A percentile compares a stretch with the other conserved stretches of the same genome.
Conservation (phyloP, 2,329 filamentous ascomycete genomes). For the Xylaria hypoxylon region DNA sequence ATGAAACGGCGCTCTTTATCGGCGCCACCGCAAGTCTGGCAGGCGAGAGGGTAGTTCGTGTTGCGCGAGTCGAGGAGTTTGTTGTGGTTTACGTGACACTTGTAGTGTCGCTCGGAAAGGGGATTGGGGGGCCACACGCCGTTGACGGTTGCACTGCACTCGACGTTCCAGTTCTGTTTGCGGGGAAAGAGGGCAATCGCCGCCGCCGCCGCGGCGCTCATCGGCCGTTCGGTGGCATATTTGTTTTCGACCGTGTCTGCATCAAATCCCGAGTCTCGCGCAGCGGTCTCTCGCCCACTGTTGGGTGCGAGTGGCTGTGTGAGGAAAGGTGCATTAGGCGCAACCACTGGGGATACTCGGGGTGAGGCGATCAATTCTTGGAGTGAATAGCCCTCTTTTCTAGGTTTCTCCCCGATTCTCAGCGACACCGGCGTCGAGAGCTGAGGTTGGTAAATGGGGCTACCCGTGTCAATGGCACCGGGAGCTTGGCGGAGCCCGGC, state of each 20-base stretch:
- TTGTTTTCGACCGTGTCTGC: neutral
- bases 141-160: constrained; percentile 33
- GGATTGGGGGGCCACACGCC: constrained; percentile 53
- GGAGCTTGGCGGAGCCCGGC: constrained; percentile 1
- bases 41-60: constrained; percentile 62
- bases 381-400: neutral
- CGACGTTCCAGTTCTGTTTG: constrained; percentile 5
- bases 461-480: neutral
- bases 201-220: constrained; percentile 27
- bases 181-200: constrained; percentile 45
- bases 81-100: constrained; percentile 62
- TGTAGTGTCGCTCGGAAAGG: constrained; percentile 55
- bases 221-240: neutral
- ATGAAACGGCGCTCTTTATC: constrained; percentile 60
- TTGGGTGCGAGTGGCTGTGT: constrained; percentile 21
- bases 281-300: constrained; percentile 39
- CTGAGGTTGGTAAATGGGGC: constrained; percentile 9
- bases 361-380: constrained; percentile 17
- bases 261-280: constrained; percentile 16
- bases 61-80: constrained; percentile 63
- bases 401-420: neutral
- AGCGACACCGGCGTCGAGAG: constrained; percentile 11
- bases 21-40: constrained; percentile 63
- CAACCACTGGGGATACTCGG: constrained; percentile 28
- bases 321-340: constrained; percentile 19